A percentile compares a stretch with the other conserved stretches of the same genome.
Evolutionary conservation across 2,329 filamentous ascomycete genomes (phyloP).

Genomic region (Epichloe gansuensis): DNA sequence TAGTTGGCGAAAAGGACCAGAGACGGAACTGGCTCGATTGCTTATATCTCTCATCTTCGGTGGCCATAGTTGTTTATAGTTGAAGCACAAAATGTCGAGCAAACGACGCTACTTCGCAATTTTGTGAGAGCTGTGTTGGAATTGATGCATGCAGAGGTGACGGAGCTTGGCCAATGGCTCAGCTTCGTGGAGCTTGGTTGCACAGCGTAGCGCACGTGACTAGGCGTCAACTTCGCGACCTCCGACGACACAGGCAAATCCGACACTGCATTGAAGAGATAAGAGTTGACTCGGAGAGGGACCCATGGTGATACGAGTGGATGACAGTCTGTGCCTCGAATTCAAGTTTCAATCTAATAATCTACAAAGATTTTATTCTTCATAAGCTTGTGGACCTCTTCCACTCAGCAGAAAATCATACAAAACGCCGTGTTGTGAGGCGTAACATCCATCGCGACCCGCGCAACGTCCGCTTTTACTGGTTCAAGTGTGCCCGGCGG

Average conservation of each 20-base stretch:
- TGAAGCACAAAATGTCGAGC: neutral
- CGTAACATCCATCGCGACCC: neutral
- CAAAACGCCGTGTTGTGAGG: neutral
- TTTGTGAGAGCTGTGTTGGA: neutral
- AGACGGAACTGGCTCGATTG: slow-evolving; percentile 80
- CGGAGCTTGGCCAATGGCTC: neutral
- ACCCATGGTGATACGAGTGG: neutral
- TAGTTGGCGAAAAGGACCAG: slow-evolving; percentile 78
- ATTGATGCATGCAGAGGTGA: neutral
- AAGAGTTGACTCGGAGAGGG: neutral
- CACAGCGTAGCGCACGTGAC: slow-evolving; percentile 7
- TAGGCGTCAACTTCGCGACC: neutral
- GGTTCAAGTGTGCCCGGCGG: slow-evolving; percentile 16
- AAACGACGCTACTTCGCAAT: neutral
- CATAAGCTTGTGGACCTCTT: neutral
- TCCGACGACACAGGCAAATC: no score
- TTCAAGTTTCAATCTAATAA: neutral
- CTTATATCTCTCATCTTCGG: slow-evolving; percentile 84
- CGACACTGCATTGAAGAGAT: no score
- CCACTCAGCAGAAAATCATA: neutral
- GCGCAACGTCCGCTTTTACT: slow-evolving; percentile 1
- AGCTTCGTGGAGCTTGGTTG: neutral
- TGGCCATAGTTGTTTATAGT: slow-evolving; percentile 57
- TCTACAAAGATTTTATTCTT: neutral
- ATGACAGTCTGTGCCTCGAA: neutral